phyloP scores from a whole-genome alignment of 305 asterid species.

The Caryopteris hybrid region DNA sequence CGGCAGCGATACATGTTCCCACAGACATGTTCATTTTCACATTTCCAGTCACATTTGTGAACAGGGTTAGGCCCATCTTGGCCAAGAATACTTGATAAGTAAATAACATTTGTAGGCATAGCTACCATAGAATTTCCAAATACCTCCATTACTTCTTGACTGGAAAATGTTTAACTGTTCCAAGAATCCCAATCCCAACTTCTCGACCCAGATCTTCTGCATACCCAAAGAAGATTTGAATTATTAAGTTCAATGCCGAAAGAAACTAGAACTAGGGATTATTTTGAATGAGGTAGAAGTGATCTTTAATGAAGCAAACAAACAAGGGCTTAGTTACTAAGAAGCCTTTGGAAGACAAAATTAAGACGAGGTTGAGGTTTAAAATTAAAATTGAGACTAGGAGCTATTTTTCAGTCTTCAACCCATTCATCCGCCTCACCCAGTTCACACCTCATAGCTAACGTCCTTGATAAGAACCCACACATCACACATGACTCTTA shows the following conservation, averaged over 20 bases:
- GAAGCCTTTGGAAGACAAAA: neutral
- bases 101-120: conserved; percentile 74
- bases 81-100: conserved; percentile 79
- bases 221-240: conserved; percentile 38
- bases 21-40: conserved; percentile 68
- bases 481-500: no score
- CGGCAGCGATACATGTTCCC: conserved; percentile 91
- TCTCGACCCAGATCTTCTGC: conserved; percentile 41
- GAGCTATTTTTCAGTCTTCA: neutral
- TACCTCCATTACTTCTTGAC: conserved; percentile 59
- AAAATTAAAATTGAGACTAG: neutral
- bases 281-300: neutral
- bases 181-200: conserved; percentile 23
- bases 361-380: neutral
- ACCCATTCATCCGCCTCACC: neutral
- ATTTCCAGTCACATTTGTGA: conserved; percentile 95
- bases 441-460: neutral
- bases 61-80: conserved; percentile 76
- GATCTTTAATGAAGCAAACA: neutral
- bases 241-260: neutral
- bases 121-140: conserved; percentile 70
- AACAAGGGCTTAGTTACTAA: neutral
- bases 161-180: conserved; percentile 18
- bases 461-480: no score
- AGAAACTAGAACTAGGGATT: neutral